Base-by-base conservation (phyloP, 768 basidiomycete genomes). In the Lepiota subincarnata region DNA sequence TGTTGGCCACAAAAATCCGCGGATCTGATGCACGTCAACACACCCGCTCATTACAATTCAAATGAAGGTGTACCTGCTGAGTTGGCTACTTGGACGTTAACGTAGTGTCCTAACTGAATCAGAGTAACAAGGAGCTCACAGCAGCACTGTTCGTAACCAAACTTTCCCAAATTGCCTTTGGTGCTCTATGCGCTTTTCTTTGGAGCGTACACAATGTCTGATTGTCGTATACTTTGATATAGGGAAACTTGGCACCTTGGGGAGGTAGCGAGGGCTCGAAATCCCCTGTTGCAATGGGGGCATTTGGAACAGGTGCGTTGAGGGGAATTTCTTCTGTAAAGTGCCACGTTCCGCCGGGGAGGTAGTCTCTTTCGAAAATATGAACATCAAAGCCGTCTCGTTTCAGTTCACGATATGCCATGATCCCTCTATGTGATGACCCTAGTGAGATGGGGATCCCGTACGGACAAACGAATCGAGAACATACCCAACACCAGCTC, bases 291-390 rank as follows among this genome's bases (percentile, higher is more conserved):
- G 63, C 54, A 7, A 68, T 60, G 48, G 68, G 65, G 2, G 55
- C 60, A 50, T 70, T 71, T 3, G 73, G 74, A 13, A 76, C 63
- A 13, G 72, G 67, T 1, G 71, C 66, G 45, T 70, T 60, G 4
- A 66, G 54, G 2, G 73, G 67, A 1, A 57, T 59, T 50, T 74
- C 69, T 6, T 74, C 73, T 6, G 70, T 71, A 44, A 74, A 74
- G 53, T 72, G 72, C 74, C 74, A 76, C 52, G 70, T 73, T 7
- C 73, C 73, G 2, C 73, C 72, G 1, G 74, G 72, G 0, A 64
- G 48, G 22, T 60, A 52, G 55, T 74, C 74, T n/a, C 73, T 68
- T 48, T 74, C 71, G 44, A 68, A 73, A 7, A 73, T 39, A 37
- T 67, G 68, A 18, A 70, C 70, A 22, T 71, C 66, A 48, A 67